These are phyloP conservation scores for Suhomyces emberorum DNA, from an alignment of 805 yeast genomes.

Conservation along the genomic window DNA sequence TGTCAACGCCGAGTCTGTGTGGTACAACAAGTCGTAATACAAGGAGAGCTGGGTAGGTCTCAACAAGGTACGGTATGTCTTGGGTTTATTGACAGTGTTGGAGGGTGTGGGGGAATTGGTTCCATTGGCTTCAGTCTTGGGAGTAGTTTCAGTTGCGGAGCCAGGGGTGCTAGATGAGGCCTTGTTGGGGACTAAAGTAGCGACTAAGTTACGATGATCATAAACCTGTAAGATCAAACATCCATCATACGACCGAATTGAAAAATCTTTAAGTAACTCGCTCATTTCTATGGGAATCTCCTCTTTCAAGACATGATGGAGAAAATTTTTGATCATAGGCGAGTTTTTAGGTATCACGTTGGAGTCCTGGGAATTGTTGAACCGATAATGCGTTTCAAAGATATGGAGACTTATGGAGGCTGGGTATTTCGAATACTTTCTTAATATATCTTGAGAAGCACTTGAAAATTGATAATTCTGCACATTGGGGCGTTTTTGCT, in stretches of 20 bases:
- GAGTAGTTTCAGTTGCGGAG: background rate
- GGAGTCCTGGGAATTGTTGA: slow-evolving; percentile 84
- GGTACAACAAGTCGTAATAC: slow-evolving; percentile 81
- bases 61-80: slow-evolving; percentile 71
- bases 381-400: slow-evolving; percentile 85
- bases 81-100: slow-evolving; percentile 43
- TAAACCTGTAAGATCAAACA: slow-evolving; percentile 81
- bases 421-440: slow-evolving; percentile 71
- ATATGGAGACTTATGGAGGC: slow-evolving; percentile 88
- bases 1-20: slow-evolving; percentile 72
- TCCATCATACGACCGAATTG: slow-evolving; percentile 83
- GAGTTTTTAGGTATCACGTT: slow-evolving; percentile 72
- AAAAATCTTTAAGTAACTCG: slow-evolving; percentile 85
- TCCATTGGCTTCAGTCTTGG: slow-evolving; percentile 1
- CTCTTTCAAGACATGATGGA: slow-evolving; percentile 74
- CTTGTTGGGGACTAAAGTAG: slow-evolving; percentile 5
- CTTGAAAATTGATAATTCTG: slow-evolving; percentile 58
- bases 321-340: slow-evolving; percentile 73
- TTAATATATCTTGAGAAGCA: slow-evolving; percentile 66
- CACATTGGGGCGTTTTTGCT: slow-evolving; percentile 20
- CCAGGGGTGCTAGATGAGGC: background rate
- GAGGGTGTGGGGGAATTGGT: background rate
- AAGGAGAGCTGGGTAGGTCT: slow-evolving; percentile 77
- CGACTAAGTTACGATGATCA: slow-evolving; percentile 66
- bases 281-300: slow-evolving; percentile 86